Percentiles rank a stretch among this genome's conserved stretches.
phyloP scores from a whole-genome alignment of 2,329 filamentous ascomycete genomes.

The Parafenestella ontariensis region DNA sequence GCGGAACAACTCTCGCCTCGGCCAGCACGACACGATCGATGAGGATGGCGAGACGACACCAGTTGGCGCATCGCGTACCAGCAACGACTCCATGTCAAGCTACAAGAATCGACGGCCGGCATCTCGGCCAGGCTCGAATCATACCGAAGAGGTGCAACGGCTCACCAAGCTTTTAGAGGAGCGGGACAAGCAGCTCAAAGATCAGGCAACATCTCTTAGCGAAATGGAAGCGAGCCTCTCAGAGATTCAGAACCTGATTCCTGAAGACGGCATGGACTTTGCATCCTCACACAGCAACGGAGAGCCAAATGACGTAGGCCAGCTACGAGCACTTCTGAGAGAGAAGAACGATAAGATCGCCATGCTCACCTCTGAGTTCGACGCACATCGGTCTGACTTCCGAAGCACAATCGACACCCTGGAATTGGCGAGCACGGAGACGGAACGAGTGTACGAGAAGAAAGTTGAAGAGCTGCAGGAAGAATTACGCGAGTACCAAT shows the following conservation, averaged over 20 bases:
- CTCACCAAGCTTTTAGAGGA: constrained; percentile 80
- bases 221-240: constrained; percentile 90
- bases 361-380: constrained; percentile 91
- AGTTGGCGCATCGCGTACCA: constrained; percentile 59
- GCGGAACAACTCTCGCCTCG: constrained; percentile 55
- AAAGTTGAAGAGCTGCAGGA: constrained; percentile 85
- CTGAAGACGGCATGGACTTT: constrained; percentile 57
- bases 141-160: constrained; percentile 72
- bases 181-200: constrained; percentile 84
- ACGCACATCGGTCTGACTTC: constrained; percentile 93
- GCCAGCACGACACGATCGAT: constrained; percentile 51
- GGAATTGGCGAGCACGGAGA: constrained; percentile 94
- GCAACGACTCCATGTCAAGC: constrained; percentile 61
- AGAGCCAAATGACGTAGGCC: constrained; percentile 69
- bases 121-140: constrained; percentile 43
- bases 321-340: constrained; percentile 80
- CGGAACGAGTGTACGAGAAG: constrained; percentile 93
- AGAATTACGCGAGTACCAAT: constrained; percentile 82
- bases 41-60: constrained; percentile 57
- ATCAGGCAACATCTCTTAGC: constrained; percentile 79
- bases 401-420: constrained; percentile 95
- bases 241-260: constrained; percentile 80
- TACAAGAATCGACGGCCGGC: constrained; percentile 40
- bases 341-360: constrained; percentile 98
- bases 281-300: constrained; percentile 54